phyloP scores from a whole-genome alignment of 805 yeast genomes.

The Brettanomyces bruxellensis region DNA sequence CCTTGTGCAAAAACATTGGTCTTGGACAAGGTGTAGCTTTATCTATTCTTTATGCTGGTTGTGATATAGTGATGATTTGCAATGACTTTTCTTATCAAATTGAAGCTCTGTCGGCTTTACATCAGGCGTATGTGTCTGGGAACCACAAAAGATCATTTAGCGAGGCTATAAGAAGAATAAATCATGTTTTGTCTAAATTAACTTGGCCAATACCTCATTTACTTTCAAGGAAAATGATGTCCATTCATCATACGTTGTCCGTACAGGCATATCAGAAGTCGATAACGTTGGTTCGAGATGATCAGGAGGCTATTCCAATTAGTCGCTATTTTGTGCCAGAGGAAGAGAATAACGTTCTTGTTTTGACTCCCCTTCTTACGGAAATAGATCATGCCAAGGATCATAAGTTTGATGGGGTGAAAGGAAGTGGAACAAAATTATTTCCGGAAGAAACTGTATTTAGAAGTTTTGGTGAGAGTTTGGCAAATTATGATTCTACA shows the following conservation, averaged over 20 bases:
- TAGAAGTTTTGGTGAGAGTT: constrained; percentile 38
- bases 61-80: constrained; percentile 57
- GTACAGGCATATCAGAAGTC: constrained; percentile 39
- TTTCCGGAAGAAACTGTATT: constrained; percentile 42
- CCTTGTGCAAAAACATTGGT: constrained; percentile 53
- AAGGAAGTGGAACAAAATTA: constrained; percentile 7
- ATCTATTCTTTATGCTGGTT: constrained; percentile 50
- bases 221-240: constrained; percentile 26
- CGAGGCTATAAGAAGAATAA: constrained; percentile 34
- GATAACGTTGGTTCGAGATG: constrained; percentile 46
- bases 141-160: constrained; percentile 32
- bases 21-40: constrained; percentile 57
- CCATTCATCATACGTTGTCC: constrained; percentile 34
- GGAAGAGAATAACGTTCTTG: constrained; percentile 18
- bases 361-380: constrained; percentile 27
- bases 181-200: constrained; percentile 32
- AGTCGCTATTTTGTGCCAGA: constrained; percentile 28
- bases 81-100: constrained; percentile 44
- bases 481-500: constrained; percentile 26
- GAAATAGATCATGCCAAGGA: constrained; percentile 8
- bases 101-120: constrained; percentile 40
- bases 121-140: constrained; percentile 25
- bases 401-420: neutral
- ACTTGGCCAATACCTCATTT: constrained; percentile 32
- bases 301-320: constrained; percentile 40